Conservation (phyloP, 2,329 filamentous ascomycete genomes). For the Scedosporium apiospermum region DNA sequence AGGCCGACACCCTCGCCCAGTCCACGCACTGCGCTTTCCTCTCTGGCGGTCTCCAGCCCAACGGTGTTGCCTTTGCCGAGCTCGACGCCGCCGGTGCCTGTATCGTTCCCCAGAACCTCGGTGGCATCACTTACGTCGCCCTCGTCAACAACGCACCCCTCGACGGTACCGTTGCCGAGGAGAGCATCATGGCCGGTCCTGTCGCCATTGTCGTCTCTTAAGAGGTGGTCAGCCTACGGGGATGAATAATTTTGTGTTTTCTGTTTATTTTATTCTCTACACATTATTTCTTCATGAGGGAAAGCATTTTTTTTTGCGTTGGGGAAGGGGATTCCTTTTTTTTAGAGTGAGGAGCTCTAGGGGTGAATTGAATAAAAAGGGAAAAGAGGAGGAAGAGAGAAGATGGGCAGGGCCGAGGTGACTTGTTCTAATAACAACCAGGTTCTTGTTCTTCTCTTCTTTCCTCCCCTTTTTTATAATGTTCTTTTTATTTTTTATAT, state of each 20-base stretch:
- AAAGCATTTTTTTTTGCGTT: neutral
- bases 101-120: constrained; percentile 49
- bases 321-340: neutral
- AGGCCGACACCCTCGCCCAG: constrained; percentile 37
- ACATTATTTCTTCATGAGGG: neutral
- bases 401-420: neutral
- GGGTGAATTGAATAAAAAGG: neutral
- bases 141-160: constrained; percentile 46
- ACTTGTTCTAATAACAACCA: neutral
- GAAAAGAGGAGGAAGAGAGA: neutral
- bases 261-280: neutral
- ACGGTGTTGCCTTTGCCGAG: constrained; percentile 49
- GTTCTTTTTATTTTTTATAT: neutral
- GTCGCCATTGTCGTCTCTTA: constrained; percentile 46
- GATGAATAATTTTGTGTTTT: neutral
- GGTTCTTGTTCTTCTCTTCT: neutral
- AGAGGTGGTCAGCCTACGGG: constrained; percentile 8
- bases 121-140: constrained; percentile 58
- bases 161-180: constrained; percentile 45
- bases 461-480: neutral
- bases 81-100: constrained; percentile 47
- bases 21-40: constrained; percentile 60
- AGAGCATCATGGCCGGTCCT: constrained; percentile 56
- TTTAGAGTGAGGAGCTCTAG: neutral
- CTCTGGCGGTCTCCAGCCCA: constrained; percentile 44